phyloP scores from a whole-genome alignment of 352 stramenopile genomes.

The Phytopythium sindhum region DNA sequence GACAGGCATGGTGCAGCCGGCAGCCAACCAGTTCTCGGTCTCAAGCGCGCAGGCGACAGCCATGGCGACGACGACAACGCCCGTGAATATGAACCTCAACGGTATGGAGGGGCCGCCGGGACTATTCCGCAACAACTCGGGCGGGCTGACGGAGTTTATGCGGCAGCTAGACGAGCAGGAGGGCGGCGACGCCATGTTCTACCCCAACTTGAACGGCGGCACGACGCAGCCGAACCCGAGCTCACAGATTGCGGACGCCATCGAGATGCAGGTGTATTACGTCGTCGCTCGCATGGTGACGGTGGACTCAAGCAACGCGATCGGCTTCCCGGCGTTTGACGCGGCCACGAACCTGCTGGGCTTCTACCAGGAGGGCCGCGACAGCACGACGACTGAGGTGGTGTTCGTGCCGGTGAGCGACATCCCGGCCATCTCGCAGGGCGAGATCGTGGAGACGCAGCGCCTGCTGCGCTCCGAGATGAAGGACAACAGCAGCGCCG shows the following conservation, averaged over 20 bases:
- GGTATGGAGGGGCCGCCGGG: constrained; percentile 67
- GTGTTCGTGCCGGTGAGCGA: constrained; percentile 78
- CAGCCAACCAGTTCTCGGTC: constrained; percentile 56
- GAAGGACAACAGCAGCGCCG: constrained; percentile 65
- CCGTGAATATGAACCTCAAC: constrained; percentile 32
- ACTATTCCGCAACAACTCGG: constrained; percentile 73
- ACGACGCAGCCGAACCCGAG: constrained; percentile 19
- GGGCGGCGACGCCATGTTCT: constrained; percentile 52
- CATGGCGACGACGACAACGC: constrained; percentile 30
- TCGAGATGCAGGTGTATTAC: constrained; percentile 81
- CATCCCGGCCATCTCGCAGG: constrained; percentile 65
- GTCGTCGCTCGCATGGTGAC: constrained; percentile 77
- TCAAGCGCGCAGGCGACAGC: constrained; percentile 18
- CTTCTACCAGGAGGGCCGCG: constrained; percentile 76
- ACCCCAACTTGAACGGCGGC: constrained; percentile 45
- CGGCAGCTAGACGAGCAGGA: constrained; percentile 72
- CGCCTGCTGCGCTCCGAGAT: constrained; percentile 62
- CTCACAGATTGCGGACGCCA: constrained; percentile 58
- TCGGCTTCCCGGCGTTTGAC: constrained; percentile 80
- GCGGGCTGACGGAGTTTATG: constrained; percentile 77
- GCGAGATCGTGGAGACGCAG: constrained; percentile 69
- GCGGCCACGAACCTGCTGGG: constrained; percentile 62
- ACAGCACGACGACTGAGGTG: constrained; percentile 76
- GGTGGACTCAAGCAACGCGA: constrained; percentile 61
- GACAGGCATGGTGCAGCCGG: constrained; percentile 32